Conservation (phyloP, 2,329 filamentous ascomycete genomes). For the Aspergillus alliaceus region DNA sequence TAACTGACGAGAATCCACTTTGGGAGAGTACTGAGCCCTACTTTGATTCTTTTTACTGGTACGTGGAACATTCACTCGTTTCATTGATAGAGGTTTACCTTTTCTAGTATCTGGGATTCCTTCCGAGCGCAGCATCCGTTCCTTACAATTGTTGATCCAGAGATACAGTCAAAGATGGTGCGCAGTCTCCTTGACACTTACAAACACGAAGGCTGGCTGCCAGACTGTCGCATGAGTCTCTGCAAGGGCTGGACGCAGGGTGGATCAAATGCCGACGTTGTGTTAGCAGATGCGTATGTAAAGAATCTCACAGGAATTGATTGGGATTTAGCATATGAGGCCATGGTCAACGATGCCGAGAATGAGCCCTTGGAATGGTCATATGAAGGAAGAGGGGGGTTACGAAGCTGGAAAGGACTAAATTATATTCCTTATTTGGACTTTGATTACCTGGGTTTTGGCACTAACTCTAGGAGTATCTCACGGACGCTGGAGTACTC, state of each 20-base stretch:
- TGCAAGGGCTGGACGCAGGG: constrained; percentile 73
- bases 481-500: constrained; percentile 74
- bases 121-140: constrained; percentile 69
- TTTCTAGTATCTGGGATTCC: constrained; percentile 62
- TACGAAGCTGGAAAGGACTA: constrained; percentile 68
- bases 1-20: constrained; percentile 69
- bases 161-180: constrained; percentile 63
- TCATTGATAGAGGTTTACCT: background rate
- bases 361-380: constrained; percentile 70
- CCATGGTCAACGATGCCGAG: constrained; percentile 69
- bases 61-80: background rate
- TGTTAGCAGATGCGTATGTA: constrained; percentile 65
- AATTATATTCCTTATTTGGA: constrained; percentile 71
- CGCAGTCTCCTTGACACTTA: constrained; percentile 71
- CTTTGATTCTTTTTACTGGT: constrained; percentile 74
- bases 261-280: constrained; percentile 71
- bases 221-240: constrained; percentile 72
- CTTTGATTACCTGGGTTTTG: constrained; percentile 65
- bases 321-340: constrained; percentile 67
- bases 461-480: constrained; percentile 68
- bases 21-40: constrained; percentile 67
- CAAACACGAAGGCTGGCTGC: constrained; percentile 66
- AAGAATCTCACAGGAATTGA: constrained; percentile 68
- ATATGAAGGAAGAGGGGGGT: constrained; percentile 66
- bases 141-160: constrained; percentile 66